Conservation (phyloP, 495 filamentous ascomycete species). For the Collariella sp. region DNA sequence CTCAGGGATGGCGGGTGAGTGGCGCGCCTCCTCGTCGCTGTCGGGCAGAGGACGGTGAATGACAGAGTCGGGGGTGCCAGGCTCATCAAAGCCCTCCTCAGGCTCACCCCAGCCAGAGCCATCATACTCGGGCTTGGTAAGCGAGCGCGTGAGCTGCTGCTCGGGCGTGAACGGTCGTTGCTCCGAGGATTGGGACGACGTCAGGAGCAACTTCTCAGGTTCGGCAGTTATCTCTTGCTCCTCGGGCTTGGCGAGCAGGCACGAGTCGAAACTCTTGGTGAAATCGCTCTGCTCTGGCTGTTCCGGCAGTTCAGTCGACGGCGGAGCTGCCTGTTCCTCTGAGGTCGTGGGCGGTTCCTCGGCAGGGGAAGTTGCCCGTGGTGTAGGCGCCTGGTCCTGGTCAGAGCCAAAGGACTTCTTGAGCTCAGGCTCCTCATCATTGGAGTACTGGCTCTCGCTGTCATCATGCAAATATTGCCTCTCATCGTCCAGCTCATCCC, state of each 20-base stretch:
- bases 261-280: conserved; percentile 35
- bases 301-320: conserved; percentile 3
- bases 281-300: conserved; percentile 28
- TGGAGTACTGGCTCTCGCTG: conserved; percentile 23
- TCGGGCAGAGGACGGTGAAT: conserved; percentile 65
- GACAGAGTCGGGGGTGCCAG: conserved; percentile 86
- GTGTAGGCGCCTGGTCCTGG: conserved; percentile 39
- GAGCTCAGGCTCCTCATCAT: conserved; percentile 5
- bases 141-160: conserved; percentile 33
- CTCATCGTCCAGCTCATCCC: conserved; percentile 33
- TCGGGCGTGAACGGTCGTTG: conserved; percentile 59
- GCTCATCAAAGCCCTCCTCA: conserved; percentile 49
- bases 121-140: conserved; percentile 48
- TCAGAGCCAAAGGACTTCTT: not conserved
- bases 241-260: conserved; percentile 35
- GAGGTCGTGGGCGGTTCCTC: conserved; percentile 18
- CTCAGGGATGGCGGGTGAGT: conserved; percentile 64
- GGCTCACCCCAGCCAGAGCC: conserved; percentile 47
- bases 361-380: conserved; percentile 31
- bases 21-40: conserved; percentile 37
- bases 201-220: conserved; percentile 37
- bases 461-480: conserved; percentile 18
- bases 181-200: conserved; percentile 42
- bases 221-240: conserved; percentile 22
- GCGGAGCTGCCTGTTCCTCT: conserved; percentile 4